Conservation (phyloP, 192 early-diverging fungal species). For the Entomortierella lignicola region DNA sequence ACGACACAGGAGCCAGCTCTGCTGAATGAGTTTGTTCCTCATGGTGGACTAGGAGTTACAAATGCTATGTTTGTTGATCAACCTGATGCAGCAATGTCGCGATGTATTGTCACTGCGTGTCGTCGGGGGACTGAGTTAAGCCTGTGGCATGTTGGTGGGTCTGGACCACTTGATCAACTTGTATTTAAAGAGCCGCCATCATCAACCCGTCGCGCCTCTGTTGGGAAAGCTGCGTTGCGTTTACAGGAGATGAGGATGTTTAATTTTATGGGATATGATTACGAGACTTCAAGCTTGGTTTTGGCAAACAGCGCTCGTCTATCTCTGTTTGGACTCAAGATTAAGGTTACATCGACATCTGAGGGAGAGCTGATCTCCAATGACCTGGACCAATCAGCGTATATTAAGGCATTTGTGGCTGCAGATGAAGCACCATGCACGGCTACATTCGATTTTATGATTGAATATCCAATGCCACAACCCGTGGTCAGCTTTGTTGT, state of each 20-base stretch:
- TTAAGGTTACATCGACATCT: constrained; percentile 22
- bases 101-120: constrained; percentile 55
- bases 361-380: background rate
- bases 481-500: constrained; percentile 55
- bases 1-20: constrained; percentile 7
- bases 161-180: constrained; percentile 40
- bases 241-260: constrained; percentile 57
- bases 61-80: constrained; percentile 40
- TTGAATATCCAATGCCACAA: constrained; percentile 59
- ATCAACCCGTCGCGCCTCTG: constrained; percentile 39
- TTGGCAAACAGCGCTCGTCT: constrained; percentile 59
- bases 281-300: constrained; percentile 43
- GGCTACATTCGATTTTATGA: constrained; percentile 58
- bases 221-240: constrained; percentile 45
- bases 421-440: background rate
- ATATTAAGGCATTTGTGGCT: constrained; percentile 9
- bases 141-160: constrained; percentile 45
- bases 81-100: constrained; percentile 19
- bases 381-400: constrained; percentile 15
- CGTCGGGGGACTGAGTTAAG: constrained; percentile 54
- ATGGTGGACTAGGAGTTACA: constrained; percentile 46
- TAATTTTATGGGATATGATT: constrained; percentile 59
- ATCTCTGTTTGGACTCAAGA: constrained; percentile 55
- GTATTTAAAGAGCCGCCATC: constrained; percentile 57
- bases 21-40: constrained; percentile 45